Conservation (phyloP, 1,284 basidiomycete species). For the Quambalaria eucalypti region DNA sequence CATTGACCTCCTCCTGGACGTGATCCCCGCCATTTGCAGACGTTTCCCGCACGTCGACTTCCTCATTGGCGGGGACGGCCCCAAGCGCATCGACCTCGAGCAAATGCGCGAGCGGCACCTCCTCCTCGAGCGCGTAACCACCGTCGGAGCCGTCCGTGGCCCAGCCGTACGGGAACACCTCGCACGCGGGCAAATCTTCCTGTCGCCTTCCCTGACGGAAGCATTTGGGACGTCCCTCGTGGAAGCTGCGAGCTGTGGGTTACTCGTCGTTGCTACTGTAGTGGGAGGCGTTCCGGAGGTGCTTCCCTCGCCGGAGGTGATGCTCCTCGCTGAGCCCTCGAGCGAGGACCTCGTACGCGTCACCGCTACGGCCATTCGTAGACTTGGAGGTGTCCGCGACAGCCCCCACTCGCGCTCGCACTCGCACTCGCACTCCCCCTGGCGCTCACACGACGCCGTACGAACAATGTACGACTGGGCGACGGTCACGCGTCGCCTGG, state of each 20-base stretch:
- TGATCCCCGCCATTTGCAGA: conserved; percentile 78
- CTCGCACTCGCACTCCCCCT: too few species aligned
- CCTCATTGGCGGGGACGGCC: conserved; percentile 81
- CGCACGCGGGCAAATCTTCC: conserved; percentile 73
- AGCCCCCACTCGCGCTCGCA: neutral
- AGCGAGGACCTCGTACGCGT: neutral
- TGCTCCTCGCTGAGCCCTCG: conserved; percentile 66
- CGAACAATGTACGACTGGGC: conserved; percentile 73
- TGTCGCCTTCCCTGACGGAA: conserved; percentile 93
- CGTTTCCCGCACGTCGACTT: conserved; percentile 76
- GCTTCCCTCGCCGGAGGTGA: conserved; percentile 76
- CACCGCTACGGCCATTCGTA: neutral
- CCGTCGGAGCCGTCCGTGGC: conserved; percentile 72
- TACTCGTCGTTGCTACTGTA: conserved; percentile 86
- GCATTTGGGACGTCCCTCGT: conserved; percentile 92
- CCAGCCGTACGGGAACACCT: conserved; percentile 77
- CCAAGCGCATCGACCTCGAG: conserved; percentile 85
- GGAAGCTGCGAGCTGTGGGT: conserved; percentile 86
- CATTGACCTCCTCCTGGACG: conserved; percentile 84
- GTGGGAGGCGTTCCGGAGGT: conserved; percentile 96
- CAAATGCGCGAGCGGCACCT: conserved; percentile 88
- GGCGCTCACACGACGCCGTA: neutral
- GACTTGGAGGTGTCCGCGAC: neutral
- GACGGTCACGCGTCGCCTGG: conserved; percentile 69
- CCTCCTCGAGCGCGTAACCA: conserved; percentile 79